Percentiles rank a stretch among this genome's conserved stretches.
Conservation (phyloP, 192 early-diverging fungal genomes). For the Coemansia sp. region DNA sequence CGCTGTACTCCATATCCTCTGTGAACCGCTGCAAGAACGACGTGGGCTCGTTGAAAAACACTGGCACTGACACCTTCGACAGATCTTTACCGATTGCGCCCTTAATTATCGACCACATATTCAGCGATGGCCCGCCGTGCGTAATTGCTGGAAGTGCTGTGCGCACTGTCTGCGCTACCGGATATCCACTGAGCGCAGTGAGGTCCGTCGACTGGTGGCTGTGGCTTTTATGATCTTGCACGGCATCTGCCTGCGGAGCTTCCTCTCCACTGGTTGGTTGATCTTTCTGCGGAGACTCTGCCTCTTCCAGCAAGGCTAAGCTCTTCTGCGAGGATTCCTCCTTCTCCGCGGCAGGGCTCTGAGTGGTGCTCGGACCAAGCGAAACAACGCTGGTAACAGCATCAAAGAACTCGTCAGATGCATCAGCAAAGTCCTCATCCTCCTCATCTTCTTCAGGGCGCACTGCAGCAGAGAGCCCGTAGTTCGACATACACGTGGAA, state of each 20-base stretch:
- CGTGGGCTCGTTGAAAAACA: constrained; percentile 87
- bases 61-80: constrained; percentile 79
- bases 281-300: constrained; percentile 1
- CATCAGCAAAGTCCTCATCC: constrained; percentile 56
- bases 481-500: constrained; percentile 16
- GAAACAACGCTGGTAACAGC: constrained; percentile 50
- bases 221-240: background rate
- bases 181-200: constrained; percentile 46
- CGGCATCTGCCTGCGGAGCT: background rate
- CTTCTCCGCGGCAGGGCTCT: background rate
- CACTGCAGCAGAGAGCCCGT: constrained; percentile 10
- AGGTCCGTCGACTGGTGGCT: constrained; percentile 15
- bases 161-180: constrained; percentile 29
- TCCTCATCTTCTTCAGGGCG: constrained; percentile 27
- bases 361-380: background rate
- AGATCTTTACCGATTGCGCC: constrained; percentile 86
- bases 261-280: background rate
- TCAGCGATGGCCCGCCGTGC: constrained; percentile 62
- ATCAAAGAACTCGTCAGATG: constrained; percentile 68
- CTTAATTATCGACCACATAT: constrained; percentile 85
- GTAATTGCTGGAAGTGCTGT: constrained; percentile 52
- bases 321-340: background rate
- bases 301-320: background rate
- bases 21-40: constrained; percentile 84
- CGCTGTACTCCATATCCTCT: constrained; percentile 84